These are phyloP conservation scores for Yamadazyma ubonensis DNA, from an alignment of 805 yeast genomes.

Conservation along the genomic window DNA sequence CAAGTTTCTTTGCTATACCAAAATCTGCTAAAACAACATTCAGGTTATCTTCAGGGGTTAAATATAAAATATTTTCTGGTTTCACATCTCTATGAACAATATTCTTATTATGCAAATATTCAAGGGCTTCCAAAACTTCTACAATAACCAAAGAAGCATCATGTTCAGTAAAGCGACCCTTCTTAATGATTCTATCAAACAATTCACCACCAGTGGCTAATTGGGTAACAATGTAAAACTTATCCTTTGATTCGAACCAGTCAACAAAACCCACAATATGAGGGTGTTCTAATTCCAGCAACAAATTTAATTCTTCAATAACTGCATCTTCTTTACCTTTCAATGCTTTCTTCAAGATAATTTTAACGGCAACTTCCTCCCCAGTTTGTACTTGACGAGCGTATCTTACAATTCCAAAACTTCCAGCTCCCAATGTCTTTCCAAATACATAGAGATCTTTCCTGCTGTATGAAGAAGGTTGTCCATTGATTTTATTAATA, in stretches of 20 bases:
- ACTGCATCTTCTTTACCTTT: slow-evolving; percentile 76
- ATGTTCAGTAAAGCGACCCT: slow-evolving; percentile 83
- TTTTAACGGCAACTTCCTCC: slow-evolving; percentile 87
- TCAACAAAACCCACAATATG: slow-evolving; percentile 88
- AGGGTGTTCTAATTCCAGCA: slow-evolving; percentile 71
- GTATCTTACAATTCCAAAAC: slow-evolving; percentile 87
- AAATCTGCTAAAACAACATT: slow-evolving; percentile 89
- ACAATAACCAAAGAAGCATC: slow-evolving; percentile 77
- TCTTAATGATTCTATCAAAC: slow-evolving; percentile 77
- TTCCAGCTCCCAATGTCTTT: slow-evolving; percentile 88
- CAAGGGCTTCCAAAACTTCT: slow-evolving; percentile 75
- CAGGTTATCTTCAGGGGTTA: slow-evolving; percentile 54
- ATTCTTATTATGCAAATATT: slow-evolving; percentile 70
- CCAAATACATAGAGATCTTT: slow-evolving; percentile 75
- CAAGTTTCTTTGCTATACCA: slow-evolving; percentile 85
- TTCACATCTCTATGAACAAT: slow-evolving; percentile 93
- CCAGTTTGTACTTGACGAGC: slow-evolving; percentile 53
- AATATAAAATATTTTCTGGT: slow-evolving; percentile 86
- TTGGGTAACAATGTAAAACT: slow-evolving; percentile 91
- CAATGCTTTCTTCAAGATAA: slow-evolving; percentile 80
- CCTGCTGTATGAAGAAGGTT: slow-evolving; percentile 66
- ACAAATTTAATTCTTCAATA: slow-evolving; percentile 70
- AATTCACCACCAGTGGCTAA: slow-evolving; percentile 95
- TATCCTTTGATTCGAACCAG: slow-evolving; percentile 92
- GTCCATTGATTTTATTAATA: slow-evolving; percentile 62